Evolutionary conservation across 2,329 filamentous ascomycete species (phyloP).

Genomic region (Domatiomyces catenatus): DNA sequence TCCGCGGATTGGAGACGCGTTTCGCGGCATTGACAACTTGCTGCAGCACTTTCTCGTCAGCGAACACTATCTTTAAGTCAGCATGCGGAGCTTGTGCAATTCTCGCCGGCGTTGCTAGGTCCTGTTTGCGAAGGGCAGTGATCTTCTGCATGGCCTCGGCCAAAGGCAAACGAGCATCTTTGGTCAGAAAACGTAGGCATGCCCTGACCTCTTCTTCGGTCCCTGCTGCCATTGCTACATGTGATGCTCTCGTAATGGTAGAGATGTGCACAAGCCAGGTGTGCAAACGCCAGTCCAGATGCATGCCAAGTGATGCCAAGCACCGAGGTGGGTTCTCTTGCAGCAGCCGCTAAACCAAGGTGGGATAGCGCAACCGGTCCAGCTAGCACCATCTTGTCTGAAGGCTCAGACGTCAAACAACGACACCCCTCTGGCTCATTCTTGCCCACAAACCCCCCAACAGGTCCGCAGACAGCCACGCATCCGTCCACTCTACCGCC

Average conservation of each 20-base stretch:
- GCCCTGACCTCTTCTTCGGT: constrained; percentile 25
- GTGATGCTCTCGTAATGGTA: not conserved
- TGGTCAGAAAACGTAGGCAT: constrained; percentile 42
- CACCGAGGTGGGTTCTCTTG: not conserved
- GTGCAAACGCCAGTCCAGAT: not conserved
- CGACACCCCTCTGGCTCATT: not conserved
- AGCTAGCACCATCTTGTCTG: not conserved
- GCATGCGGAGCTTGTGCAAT: constrained; percentile 35
- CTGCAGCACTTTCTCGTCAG: constrained; percentile 41
- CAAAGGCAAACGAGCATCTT: constrained; percentile 42
- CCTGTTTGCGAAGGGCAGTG: constrained; percentile 36
- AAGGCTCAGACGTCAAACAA: not conserved
- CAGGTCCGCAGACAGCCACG: not conserved
- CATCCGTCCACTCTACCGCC: not conserved
- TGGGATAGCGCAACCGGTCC: not conserved
- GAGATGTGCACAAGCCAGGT: not conserved
- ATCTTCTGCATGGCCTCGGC: constrained; percentile 40
- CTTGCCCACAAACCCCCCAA: not conserved
- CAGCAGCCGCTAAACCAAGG: not conserved
- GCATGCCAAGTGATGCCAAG: constrained; percentile 1
- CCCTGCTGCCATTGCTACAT: constrained; percentile 7
- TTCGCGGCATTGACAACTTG: constrained; percentile 44
- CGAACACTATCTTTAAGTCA: constrained; percentile 28
- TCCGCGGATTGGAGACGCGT: constrained; percentile 35
- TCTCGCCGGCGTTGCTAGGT: constrained; percentile 27